A percentile compares a stretch with the other conserved stretches of the same genome.
Conservation (phyloP, 192 early-diverging fungal species). For the Thamnidium elegans region DNA sequence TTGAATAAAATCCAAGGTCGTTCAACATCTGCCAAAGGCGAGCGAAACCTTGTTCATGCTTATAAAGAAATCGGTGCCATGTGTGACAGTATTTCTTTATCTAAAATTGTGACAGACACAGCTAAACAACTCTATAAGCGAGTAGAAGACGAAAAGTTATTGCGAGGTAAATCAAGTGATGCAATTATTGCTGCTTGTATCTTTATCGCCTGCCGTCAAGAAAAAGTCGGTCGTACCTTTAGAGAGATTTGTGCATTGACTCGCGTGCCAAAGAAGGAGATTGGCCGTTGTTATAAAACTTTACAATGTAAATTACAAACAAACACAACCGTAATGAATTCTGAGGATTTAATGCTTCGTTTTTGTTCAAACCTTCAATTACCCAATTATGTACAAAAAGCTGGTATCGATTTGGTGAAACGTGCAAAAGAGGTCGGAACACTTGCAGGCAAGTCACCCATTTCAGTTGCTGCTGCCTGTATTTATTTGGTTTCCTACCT, state of each 20-base stretch:
- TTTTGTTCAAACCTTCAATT: slow-evolving; percentile 83
- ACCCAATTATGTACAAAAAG: slow-evolving; percentile 62
- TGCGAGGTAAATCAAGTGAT: slow-evolving; percentile 79
- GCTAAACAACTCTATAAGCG: slow-evolving; percentile 86
- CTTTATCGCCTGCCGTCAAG: slow-evolving; percentile 88
- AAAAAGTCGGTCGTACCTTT: slow-evolving; percentile 84
- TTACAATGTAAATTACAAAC: slow-evolving; percentile 58
- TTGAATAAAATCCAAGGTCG: slow-evolving; percentile 73
- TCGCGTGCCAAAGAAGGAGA: slow-evolving; percentile 91
- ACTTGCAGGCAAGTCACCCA: slow-evolving; percentile 87
- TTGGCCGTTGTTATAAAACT: slow-evolving; percentile 80
- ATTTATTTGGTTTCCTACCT: slow-evolving; percentile 85
- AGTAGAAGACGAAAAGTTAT: slow-evolving; percentile 78
- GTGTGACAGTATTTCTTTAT: slow-evolving; percentile 78
- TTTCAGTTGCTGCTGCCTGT: slow-evolving; percentile 88
- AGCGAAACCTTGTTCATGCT: slow-evolving; percentile 69
- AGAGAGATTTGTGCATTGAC: slow-evolving; percentile 92
- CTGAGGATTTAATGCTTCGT: slow-evolving; percentile 73
- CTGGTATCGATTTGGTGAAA: slow-evolving; percentile 68
- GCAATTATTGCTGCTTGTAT: slow-evolving; percentile 91
- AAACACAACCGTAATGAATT: slow-evolving; percentile 60
- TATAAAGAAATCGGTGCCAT: slow-evolving; percentile 78
- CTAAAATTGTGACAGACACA: slow-evolving; percentile 67
- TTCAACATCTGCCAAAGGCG: slow-evolving; percentile 68
- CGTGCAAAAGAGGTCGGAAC: slow-evolving; percentile 75